A percentile compares a stretch with the other conserved stretches of the same genome.
Evolutionary conservation across 2,329 filamentous ascomycete species (phyloP).

Genomic region (Dactylonectria macrodidyma): DNA sequence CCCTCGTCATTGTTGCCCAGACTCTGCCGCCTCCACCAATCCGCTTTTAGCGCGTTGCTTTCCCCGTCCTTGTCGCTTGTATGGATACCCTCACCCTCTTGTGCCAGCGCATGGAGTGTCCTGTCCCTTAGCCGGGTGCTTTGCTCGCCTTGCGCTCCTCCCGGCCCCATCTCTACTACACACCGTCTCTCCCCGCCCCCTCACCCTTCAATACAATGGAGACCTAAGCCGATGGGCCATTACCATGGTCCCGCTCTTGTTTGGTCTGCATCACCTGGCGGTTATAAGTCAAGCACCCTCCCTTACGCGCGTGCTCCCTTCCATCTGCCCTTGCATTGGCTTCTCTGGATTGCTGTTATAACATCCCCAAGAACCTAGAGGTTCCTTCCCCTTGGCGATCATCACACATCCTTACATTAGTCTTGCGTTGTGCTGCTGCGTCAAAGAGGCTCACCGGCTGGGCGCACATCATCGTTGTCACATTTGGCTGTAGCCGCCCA

Average conservation of each 20-base stretch:
- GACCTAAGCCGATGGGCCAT: conserved; percentile 9
- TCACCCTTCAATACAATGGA: conserved; percentile 30
- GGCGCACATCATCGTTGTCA: conserved; percentile 36
- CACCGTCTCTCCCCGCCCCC: conserved; percentile 29
- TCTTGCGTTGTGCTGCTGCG: background rate
- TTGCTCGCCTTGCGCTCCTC: conserved; percentile 42
- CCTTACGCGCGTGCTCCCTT: conserved; percentile 21
- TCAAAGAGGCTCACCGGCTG: conserved; percentile 37
- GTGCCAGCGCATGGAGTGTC: conserved; percentile 46
- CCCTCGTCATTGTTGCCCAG: conserved; percentile 39
- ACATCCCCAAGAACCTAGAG: background rate
- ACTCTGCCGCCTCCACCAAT: conserved; percentile 17
- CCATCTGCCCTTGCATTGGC: conserved; percentile 8
- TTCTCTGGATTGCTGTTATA: conserved; percentile 5
- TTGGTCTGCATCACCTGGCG: conserved; percentile 1
- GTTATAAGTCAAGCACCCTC: conserved; percentile 31
- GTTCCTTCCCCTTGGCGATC: background rate
- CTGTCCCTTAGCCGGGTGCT: conserved; percentile 37
- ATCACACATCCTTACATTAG: background rate
- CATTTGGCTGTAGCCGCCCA: conserved; percentile 42
- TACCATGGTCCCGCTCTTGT: conserved; percentile 23
- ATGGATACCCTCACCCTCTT: conserved; percentile 39
- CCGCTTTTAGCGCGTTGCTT: conserved; percentile 25
- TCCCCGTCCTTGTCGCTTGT: conserved; percentile 31
- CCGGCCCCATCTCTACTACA: conserved; percentile 40